Conservation (phyloP, 2,329 filamentous ascomycete species). For the Aureobasidium mangrovei region DNA sequence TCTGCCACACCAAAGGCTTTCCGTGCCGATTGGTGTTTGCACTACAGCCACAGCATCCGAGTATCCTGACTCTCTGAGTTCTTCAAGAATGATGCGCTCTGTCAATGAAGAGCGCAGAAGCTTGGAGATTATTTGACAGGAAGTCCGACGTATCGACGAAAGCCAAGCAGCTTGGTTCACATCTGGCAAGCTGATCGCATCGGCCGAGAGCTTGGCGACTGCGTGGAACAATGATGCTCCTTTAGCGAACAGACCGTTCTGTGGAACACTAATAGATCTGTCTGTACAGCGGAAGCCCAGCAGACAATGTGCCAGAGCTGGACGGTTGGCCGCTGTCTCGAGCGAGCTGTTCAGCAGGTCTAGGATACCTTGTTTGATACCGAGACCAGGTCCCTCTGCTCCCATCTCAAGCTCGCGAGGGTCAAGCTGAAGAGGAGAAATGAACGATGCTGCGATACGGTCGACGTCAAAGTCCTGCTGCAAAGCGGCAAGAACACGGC, state of each 20-base stretch:
- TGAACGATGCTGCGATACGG: conserved; percentile 66
- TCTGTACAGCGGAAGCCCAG: conserved; percentile 77
- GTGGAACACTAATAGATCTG: conserved; percentile 58
- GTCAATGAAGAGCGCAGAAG: conserved; percentile 81
- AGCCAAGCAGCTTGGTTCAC: conserved; percentile 58
- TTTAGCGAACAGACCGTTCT: conserved; percentile 61
- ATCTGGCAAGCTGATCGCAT: conserved; percentile 56
- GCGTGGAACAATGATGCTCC: conserved; percentile 75
- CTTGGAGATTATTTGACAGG: conserved; percentile 56
- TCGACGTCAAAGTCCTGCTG: conserved; percentile 73
- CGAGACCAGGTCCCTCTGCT: conserved; percentile 61
- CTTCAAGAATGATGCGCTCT: conserved; percentile 61
- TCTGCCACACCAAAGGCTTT: conserved; percentile 65
- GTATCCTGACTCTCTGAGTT: conserved; percentile 71
- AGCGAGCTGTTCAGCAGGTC: conserved; percentile 80
- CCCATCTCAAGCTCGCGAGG: conserved; percentile 66
- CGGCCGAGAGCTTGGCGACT: conserved; percentile 62
- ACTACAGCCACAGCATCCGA: conserved; percentile 63
- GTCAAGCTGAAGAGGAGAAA: conserved; percentile 55
- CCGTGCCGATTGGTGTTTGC: conserved; percentile 61
- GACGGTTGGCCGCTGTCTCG: conserved; percentile 61
- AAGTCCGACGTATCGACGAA: conserved; percentile 20
- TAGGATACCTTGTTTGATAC: conserved; percentile 70
- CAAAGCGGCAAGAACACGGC: conserved; percentile 67
- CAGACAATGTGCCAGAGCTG: conserved; percentile 82